Percentiles rank a stretch among this genome's conserved stretches.
Conservation (phyloP, 2,329 filamentous ascomycete genomes). For the Colletotrichum tropicale region DNA sequence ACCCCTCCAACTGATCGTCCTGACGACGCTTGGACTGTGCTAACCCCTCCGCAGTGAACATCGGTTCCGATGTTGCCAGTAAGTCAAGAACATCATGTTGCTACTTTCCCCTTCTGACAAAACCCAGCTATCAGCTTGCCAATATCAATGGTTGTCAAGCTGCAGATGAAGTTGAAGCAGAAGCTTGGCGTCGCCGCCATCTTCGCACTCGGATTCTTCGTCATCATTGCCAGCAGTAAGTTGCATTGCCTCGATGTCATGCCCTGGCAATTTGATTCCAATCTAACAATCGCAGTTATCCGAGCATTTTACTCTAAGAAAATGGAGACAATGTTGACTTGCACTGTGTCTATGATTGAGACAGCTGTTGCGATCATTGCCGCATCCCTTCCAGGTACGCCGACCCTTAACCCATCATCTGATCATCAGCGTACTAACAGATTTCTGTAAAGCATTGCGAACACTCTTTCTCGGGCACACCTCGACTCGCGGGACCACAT, state of each 20-base stretch:
- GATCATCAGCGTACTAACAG: neutral
- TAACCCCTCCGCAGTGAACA: neutral
- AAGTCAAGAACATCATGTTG: neutral
- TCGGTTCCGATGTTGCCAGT: neutral
- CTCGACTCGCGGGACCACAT: neutral
- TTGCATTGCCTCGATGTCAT: neutral
- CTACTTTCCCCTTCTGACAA: neutral
- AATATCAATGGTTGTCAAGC: conserved; percentile 37
- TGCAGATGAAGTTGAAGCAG: conserved; percentile 35
- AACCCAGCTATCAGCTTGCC: conserved; percentile 32
- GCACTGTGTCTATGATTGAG: conserved; percentile 42
- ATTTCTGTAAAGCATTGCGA: neutral
- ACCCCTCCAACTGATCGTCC: neutral
- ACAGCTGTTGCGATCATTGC: conserved; percentile 43
- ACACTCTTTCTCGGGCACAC: conserved; percentile 11
- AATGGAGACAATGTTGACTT: conserved; percentile 39
- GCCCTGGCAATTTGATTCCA: neutral
- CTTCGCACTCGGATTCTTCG: conserved; percentile 34
- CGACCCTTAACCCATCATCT: neutral
- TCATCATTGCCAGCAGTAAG: conserved; percentile 33
- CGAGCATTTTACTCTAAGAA: conserved; percentile 37
- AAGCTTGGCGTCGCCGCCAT: conserved; percentile 35
- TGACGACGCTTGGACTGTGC: neutral
- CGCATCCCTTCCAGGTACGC: conserved; percentile 37
- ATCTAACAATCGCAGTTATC: conserved; percentile 24